A percentile compares a stretch with the other conserved stretches of the same genome.
Evolutionary conservation across 2,329 filamentous ascomycete genomes (phyloP).

Genomic region (Diplodia corticola): DNA sequence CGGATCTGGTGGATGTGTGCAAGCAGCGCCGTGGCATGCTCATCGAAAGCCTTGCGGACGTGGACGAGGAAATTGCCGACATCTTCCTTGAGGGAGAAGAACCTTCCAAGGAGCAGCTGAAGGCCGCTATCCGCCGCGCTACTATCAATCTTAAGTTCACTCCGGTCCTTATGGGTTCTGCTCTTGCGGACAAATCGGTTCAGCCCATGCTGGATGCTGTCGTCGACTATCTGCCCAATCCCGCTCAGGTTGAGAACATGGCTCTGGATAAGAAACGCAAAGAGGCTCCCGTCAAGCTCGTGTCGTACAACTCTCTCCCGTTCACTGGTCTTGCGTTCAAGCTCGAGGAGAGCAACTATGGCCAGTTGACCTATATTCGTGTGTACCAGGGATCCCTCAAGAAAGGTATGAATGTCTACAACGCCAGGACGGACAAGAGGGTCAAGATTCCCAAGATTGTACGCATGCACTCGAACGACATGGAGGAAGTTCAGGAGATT

Average conservation of each 20-base stretch:
- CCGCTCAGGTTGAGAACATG: slow-evolving; percentile 82
- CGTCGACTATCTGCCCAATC: slow-evolving; percentile 93
- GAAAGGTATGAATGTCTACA: slow-evolving; percentile 90
- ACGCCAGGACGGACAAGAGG: slow-evolving; percentile 91
- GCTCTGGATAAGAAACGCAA: slow-evolving; percentile 79
- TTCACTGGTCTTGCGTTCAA: slow-evolving; percentile 98
- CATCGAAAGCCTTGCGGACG: slow-evolving; percentile 93
- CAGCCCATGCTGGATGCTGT: slow-evolving; percentile 97
- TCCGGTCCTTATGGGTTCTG: slow-evolving; percentile 94
- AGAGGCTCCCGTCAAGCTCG: slow-evolving; percentile 80
- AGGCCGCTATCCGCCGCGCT: slow-evolving; percentile 84
- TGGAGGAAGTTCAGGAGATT: slow-evolving; percentile 93
- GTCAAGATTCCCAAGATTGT: slow-evolving; percentile 96
- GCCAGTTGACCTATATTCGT: slow-evolving; percentile 95
- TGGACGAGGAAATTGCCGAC: slow-evolving; percentile 97
- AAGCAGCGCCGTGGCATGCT: slow-evolving; percentile 80
- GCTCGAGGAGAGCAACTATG: slow-evolving; percentile 97
- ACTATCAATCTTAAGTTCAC: slow-evolving; percentile 91
- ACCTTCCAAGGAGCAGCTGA: slow-evolving; percentile 80
- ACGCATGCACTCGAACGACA: slow-evolving; percentile 98
- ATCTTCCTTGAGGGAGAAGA: slow-evolving; percentile 85
- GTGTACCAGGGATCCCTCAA: slow-evolving; percentile 92
- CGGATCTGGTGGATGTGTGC: slow-evolving; percentile 72
- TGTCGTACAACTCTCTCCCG: slow-evolving; percentile 89
- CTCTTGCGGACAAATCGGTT: slow-evolving; percentile 88